Percentiles rank a stretch among this genome's conserved stretches.
Evolutionary conservation across 1,139 yeast genomes (phyloP).

Genomic region (Arxiozyma telluris): DNA sequence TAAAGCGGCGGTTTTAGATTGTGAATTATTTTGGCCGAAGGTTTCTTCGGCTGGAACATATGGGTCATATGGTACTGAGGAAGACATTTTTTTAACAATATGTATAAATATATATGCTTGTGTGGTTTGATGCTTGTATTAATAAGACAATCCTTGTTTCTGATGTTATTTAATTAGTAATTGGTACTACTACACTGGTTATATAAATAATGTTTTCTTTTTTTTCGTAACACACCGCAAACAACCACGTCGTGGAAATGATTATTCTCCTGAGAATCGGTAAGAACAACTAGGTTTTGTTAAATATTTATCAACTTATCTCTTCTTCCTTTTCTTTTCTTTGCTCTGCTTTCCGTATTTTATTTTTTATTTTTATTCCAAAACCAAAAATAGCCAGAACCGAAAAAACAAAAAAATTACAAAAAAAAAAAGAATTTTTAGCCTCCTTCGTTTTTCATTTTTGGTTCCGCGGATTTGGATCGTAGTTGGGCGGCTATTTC

Average conservation of each 20-base stretch:
- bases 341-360: too few relatives aligned
- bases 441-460: background rate
- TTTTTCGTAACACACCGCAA: background rate
- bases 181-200: background rate
- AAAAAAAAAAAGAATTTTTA: background rate
- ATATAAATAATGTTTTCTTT: too few relatives aligned
- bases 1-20: constrained; percentile 70
- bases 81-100: constrained; percentile 43
- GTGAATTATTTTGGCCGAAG: constrained; percentile 30
- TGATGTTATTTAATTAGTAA: background rate
- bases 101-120: background rate
- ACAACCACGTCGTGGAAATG: background rate
- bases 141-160: too few relatives aligned
- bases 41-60: constrained; percentile 53
- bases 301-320: background rate
- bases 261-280: too few relatives aligned
- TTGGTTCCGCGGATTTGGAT: background rate
- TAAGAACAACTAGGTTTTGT: background rate
- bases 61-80: constrained; percentile 86
- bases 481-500: background rate
- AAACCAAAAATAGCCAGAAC: too few relatives aligned
- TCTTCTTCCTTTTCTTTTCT: background rate
- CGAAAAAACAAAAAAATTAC: too few relatives aligned
- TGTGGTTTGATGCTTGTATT: background rate
- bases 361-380: too few relatives aligned